These are phyloP conservation scores for Taphrina sp. DNA, from an alignment of 1,139 yeast genomes.

Conservation along the genomic window DNA sequence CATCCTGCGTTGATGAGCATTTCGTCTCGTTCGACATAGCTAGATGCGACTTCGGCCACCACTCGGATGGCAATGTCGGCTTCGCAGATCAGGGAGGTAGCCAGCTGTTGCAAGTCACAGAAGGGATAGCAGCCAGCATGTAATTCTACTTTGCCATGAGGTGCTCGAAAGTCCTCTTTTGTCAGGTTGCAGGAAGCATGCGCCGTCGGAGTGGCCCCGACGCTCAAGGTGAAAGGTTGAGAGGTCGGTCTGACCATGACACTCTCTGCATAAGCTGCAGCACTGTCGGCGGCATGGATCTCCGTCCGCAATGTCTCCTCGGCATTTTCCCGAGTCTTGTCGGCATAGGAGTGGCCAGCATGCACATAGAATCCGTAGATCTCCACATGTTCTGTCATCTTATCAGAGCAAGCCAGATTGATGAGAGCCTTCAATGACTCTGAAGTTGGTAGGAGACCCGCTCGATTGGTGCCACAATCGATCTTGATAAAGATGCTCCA, in stretches of 20 bases:
- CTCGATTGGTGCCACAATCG: constrained; percentile 50
- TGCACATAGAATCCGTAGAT: constrained; percentile 73
- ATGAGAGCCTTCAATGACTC: constrained; percentile 45
- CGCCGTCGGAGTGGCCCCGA: constrained; percentile 82
- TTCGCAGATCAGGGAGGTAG: constrained; percentile 58
- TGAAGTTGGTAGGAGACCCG: constrained; percentile 53
- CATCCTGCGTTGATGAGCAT: constrained; percentile 71
- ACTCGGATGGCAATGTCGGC: constrained; percentile 57
- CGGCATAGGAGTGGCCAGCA: constrained; percentile 71
- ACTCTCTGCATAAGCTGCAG: constrained; percentile 47
- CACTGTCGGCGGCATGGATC: constrained; percentile 56
- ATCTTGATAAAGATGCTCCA: constrained; percentile 42
- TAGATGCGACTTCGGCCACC: constrained; percentile 62
- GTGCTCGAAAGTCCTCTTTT: constrained; percentile 40
- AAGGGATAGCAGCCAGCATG: constrained; percentile 79
- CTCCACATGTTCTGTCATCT: constrained; percentile 45
- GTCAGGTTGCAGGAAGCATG: constrained; percentile 53
- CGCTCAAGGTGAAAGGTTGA: constrained; percentile 50
- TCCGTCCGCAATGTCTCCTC: constrained; percentile 54
- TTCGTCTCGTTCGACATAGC: constrained; percentile 59
- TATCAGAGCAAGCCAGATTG: constrained; percentile 40
- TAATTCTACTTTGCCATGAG: constrained; percentile 57
- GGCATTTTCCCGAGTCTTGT: constrained; percentile 53
- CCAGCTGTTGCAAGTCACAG: constrained; percentile 71
- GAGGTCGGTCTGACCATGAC: constrained; percentile 16